Percentiles rank a stretch among this genome's conserved stretches.
Evolutionary conservation across 1,139 yeast species (phyloP).

Genomic region (Geotrichum bryndzae): DNA sequence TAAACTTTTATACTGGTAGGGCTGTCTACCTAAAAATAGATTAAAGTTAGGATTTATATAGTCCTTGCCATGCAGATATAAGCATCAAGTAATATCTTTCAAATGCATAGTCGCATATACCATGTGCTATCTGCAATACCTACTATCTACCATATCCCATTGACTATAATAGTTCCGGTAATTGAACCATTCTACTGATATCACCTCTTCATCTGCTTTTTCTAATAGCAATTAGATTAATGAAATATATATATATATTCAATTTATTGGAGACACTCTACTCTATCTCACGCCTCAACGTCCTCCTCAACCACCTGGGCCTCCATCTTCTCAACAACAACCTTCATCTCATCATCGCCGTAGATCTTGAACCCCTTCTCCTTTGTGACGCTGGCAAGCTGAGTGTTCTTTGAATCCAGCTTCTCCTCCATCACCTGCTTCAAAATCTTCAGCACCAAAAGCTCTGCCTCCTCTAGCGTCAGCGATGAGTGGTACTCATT

Average conservation of each 20-base stretch:
- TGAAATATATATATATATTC: background rate
- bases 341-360: constrained; percentile 75
- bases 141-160: no score
- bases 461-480: constrained; percentile 91
- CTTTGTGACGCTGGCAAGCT: constrained; percentile 84
- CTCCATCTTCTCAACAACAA: constrained; percentile 67
- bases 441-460: constrained; percentile 78
- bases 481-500: constrained; percentile 93
- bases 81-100: no score
- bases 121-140: no score
- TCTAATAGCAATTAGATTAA: background rate
- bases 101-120: no score
- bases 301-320: constrained; percentile 57
- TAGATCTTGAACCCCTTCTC: constrained; percentile 85
- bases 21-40: no score
- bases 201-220: background rate
- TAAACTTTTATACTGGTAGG: no score
- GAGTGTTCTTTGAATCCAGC: constrained; percentile 91
- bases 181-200: background rate
- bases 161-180: background rate
- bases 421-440: constrained; percentile 99
- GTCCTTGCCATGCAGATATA: no score
- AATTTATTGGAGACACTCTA: background rate
- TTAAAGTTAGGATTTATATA: no score
- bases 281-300: constrained; percentile 16